Percentiles rank a stretch among this genome's conserved stretches.
Conservation (phyloP, 2,329 filamentous ascomycete species). For the Diaporthe vexans region DNA sequence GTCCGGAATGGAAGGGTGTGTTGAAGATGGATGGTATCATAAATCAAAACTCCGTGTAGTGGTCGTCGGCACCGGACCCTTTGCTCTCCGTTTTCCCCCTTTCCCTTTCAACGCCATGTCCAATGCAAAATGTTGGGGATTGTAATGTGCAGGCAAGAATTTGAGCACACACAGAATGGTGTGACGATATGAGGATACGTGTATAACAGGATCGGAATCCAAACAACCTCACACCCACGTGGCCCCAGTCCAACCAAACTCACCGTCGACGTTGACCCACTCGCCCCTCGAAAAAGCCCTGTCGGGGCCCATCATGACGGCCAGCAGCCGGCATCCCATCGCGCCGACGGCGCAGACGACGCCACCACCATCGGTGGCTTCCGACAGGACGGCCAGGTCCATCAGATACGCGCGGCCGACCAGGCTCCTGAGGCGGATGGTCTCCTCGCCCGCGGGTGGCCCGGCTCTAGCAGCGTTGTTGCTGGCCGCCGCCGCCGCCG, state of each 20-base stretch:
- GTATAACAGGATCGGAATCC: neutral
- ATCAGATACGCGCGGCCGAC: slow-evolving; percentile 86
- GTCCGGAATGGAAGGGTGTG: neutral
- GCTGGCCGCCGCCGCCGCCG: slow-evolving; percentile 53
- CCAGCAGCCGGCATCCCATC: slow-evolving; percentile 79
- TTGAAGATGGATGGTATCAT: slow-evolving; percentile 22
- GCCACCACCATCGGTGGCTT: slow-evolving; percentile 69
- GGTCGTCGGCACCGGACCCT: neutral
- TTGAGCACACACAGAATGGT: slow-evolving; percentile 1
- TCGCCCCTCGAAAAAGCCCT: slow-evolving; percentile 68
- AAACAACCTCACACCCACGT: slow-evolving; percentile 29
- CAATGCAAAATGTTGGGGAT: slow-evolving; percentile 11
- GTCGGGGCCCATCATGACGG: slow-evolving; percentile 91
- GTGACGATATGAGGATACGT: neutral
- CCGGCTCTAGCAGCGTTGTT: slow-evolving; percentile 49
- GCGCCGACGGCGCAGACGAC: slow-evolving; percentile 84
- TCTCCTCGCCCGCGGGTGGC: slow-evolving; percentile 61
- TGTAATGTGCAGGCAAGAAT: slow-evolving; percentile 9
- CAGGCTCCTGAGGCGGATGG: slow-evolving; percentile 78
- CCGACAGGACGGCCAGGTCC: slow-evolving; percentile 81
- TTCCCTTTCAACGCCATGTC: slow-evolving; percentile 30
- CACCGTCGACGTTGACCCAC: slow-evolving; percentile 87
- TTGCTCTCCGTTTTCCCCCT: slow-evolving; percentile 11
- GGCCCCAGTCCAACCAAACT: slow-evolving; percentile 71
- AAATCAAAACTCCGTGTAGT: slow-evolving; percentile 31